Evolutionary conservation across 2,329 filamentous ascomycete species (phyloP).

Genomic region (Beauveria scarabaeidicola): DNA sequence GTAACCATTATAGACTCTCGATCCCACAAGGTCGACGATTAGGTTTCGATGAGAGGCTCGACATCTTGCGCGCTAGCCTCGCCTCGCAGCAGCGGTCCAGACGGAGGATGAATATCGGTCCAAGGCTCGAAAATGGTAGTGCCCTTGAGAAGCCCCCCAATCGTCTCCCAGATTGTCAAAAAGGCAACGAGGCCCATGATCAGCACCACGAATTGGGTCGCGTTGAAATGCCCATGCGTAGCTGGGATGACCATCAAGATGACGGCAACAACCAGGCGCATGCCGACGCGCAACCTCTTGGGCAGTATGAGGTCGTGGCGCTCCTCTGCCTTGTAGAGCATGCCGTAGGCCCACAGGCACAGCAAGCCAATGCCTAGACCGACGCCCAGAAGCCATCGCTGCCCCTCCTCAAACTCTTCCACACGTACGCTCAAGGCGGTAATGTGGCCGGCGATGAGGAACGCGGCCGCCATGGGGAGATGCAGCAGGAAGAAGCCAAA

Average conservation of each 20-base stretch:
- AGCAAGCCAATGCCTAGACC: slow-evolving; percentile 37
- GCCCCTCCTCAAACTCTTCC: slow-evolving; percentile 31
- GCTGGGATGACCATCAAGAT: slow-evolving; percentile 27
- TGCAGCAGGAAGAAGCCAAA: slow-evolving; percentile 38
- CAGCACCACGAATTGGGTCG: slow-evolving; percentile 30
- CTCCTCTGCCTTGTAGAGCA: slow-evolving; percentile 33
- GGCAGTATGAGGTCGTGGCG: slow-evolving; percentile 25
- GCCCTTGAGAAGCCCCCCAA: slow-evolving; percentile 25
- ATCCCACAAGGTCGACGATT: not conserved
- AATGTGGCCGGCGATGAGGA: slow-evolving; percentile 39
- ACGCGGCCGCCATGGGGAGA: slow-evolving; percentile 34
- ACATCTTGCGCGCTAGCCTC: slow-evolving; percentile 15
- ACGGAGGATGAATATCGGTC: slow-evolving; percentile 21
- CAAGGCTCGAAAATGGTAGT: slow-evolving; percentile 27
- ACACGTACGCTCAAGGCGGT: slow-evolving; percentile 31
- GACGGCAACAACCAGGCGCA: slow-evolving; percentile 25
- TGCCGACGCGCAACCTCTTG: slow-evolving; percentile 26
- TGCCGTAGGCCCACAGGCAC: slow-evolving; percentile 33
- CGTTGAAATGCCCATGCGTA: slow-evolving; percentile 24
- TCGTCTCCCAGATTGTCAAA: slow-evolving; percentile 35
- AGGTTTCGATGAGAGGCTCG: slow-evolving; percentile 8
- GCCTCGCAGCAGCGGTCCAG: slow-evolving; percentile 4
- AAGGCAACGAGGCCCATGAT: slow-evolving; percentile 35
- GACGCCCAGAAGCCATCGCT: slow-evolving; percentile 39
- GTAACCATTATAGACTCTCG: not conserved